Conservation (phyloP, 169 alveolate species). For the Plasmodium relictum region DNA sequence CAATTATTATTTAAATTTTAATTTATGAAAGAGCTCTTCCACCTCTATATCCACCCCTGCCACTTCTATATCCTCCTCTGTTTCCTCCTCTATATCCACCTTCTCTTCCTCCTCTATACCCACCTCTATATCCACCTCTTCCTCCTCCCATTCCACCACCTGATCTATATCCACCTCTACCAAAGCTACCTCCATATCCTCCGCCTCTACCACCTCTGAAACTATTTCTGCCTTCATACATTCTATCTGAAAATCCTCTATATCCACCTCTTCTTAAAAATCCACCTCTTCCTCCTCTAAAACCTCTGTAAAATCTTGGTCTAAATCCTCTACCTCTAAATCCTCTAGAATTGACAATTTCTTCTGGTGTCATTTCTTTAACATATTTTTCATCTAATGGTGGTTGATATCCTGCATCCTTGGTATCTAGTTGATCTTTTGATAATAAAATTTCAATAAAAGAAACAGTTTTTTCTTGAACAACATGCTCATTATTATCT, state of each 20-base stretch:
- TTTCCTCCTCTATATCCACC: constrained; percentile 81
- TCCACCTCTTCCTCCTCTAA: constrained; percentile 79
- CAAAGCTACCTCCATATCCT: constrained; percentile 78
- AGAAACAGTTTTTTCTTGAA: constrained; percentile 83
- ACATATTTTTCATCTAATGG: constrained; percentile 87
- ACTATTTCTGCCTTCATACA: constrained; percentile 72
- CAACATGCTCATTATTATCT: constrained; percentile 87
- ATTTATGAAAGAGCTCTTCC: constrained; percentile 51
- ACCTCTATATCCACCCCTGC: constrained; percentile 77
- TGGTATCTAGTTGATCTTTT: constrained; percentile 79
- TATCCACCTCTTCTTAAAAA: constrained; percentile 77
- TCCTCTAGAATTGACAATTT: constrained; percentile 77
- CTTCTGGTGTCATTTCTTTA: constrained; percentile 81
- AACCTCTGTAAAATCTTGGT: constrained; percentile 73
- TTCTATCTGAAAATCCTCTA: constrained; percentile 69
- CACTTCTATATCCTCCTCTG: constrained; percentile 79
- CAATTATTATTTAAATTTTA: neutral
- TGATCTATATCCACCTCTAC: constrained; percentile 63
- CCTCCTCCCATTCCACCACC: constrained; percentile 63
- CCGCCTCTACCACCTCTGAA: constrained; percentile 77
- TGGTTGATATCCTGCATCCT: constrained; percentile 86
- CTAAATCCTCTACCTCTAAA: constrained; percentile 73
- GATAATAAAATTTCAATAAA: constrained; percentile 85
- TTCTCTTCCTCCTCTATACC: constrained; percentile 75
- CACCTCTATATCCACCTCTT: constrained; percentile 70